Percentiles rank a stretch among this genome's conserved stretches.
Evolutionary conservation across 345 rosid genomes (phyloP).

Genomic region (Populus ilicifolia): DNA sequence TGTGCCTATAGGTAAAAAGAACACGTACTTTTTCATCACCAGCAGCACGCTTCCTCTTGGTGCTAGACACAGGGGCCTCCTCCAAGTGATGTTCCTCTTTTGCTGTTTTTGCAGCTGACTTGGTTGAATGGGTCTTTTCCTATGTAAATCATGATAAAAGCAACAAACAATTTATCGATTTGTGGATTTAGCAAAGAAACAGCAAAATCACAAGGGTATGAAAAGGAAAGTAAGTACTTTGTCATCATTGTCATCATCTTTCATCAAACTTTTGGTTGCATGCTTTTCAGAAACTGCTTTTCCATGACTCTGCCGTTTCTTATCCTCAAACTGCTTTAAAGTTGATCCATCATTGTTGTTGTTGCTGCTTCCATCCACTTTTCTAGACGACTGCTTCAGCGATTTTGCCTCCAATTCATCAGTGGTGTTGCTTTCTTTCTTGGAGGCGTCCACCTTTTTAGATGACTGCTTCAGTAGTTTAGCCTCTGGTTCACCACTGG

Average conservation of each 20-base stretch:
- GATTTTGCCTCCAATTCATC: conserved; percentile 40
- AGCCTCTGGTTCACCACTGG: conserved; percentile 39
- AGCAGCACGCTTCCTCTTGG: conserved; percentile 56
- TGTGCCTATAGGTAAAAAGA: not conserved
- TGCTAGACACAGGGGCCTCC: conserved; percentile 54
- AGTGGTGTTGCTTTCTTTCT: conserved; percentile 36
- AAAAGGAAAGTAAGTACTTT: conserved; percentile 33
- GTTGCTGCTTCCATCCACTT: conserved; percentile 40
- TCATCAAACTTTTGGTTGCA: conserved; percentile 33
- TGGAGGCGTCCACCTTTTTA: conserved; percentile 22
- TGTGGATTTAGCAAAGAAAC: not conserved
- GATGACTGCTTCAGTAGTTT: conserved; percentile 11
- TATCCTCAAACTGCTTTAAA: conserved; percentile 41
- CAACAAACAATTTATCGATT: not conserved
- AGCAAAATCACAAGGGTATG: not conserved
- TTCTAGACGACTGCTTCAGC: conserved; percentile 33
- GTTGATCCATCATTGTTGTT: conserved; percentile 43
- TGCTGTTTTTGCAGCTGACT: conserved; percentile 41
- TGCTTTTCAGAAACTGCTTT: conserved; percentile 44
- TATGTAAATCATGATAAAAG: conserved; percentile 15
- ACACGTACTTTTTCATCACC: conserved; percentile 54
- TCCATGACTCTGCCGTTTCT: conserved; percentile 48
- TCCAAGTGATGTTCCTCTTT: conserved; percentile 44
- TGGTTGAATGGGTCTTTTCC: conserved; percentile 55
- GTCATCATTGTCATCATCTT: conserved; percentile 53